Evolutionary conservation across 2,329 filamentous ascomycete species (phyloP).

Genomic region (Botryotinia calthae): DNA sequence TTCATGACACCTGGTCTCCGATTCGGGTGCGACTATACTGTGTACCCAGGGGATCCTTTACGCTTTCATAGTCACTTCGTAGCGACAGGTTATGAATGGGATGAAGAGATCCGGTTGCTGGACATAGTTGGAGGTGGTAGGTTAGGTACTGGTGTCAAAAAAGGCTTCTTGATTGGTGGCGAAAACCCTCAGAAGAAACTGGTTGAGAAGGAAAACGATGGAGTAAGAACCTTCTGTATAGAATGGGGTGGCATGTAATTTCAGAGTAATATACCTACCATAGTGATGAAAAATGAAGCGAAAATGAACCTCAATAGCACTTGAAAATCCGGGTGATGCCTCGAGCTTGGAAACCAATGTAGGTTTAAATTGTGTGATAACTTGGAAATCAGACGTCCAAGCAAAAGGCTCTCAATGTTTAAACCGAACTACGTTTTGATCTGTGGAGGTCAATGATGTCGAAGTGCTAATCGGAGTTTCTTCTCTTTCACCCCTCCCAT

Average conservation of each 20-base stretch:
- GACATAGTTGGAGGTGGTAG: constrained; percentile 84
- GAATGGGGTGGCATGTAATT: constrained; percentile 91
- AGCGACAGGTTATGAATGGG: constrained; percentile 80
- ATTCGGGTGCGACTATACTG: constrained; percentile 91
- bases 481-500: neutral
- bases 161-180: constrained; percentile 85
- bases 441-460: neutral
- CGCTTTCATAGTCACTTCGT: constrained; percentile 96
- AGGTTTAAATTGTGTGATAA: neutral
- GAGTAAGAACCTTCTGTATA: constrained; percentile 73
- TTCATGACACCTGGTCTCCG: constrained; percentile 89
- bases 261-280: neutral
- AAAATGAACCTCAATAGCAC: neutral
- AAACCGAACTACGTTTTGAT: neutral
- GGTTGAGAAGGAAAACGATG: constrained; percentile 38
- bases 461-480: neutral
- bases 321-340: neutral
- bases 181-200: constrained; percentile 44
- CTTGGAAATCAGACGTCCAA: neutral
- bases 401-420: neutral
- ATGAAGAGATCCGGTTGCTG: constrained; percentile 79
- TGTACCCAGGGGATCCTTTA: constrained; percentile 92
- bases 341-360: neutral
- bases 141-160: constrained; percentile 92
- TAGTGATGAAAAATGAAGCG: neutral